Evolutionary conservation across 257 asterid genomes (phyloP).

Genomic region (Rehmannia glutinosa): DNA sequence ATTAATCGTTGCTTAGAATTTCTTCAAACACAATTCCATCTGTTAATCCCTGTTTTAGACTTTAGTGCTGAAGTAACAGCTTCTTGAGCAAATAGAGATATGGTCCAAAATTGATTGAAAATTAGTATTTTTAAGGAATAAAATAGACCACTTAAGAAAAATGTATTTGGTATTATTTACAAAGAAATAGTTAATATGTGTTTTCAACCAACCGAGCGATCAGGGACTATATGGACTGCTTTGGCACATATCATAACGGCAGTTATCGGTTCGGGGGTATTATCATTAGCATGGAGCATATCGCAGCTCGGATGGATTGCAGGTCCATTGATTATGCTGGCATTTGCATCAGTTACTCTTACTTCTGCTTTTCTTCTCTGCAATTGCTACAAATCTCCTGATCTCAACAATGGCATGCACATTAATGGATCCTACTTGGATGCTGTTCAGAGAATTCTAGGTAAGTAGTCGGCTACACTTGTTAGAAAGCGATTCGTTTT

Average conservation of each 20-base stretch:
- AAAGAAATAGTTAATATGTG: background rate
- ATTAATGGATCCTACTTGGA: conserved; percentile 55
- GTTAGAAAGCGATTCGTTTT: background rate
- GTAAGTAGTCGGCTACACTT: conserved; percentile 2
- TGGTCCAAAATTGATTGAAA: too few relatives aligned
- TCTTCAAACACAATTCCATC: too few relatives aligned
- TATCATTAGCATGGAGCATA: conserved; percentile 76
- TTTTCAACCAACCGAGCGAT: conserved; percentile 8
- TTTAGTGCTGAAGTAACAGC: too few relatives aligned
- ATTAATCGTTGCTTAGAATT: too few relatives aligned
- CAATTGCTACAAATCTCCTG: conserved; percentile 51
- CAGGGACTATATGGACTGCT: conserved; percentile 74
- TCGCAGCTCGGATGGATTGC: conserved; percentile 86
- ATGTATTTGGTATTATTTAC: too few relatives aligned
- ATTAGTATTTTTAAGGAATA: too few relatives aligned
- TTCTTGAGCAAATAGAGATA: too few relatives aligned
- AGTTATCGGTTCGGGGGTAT: conserved; percentile 84
- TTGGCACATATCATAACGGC: conserved; percentile 75
- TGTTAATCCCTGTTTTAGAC: too few relatives aligned
- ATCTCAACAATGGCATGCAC: conserved; percentile 21
- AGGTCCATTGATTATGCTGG: conserved; percentile 55
- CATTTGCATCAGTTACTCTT: conserved; percentile 58
- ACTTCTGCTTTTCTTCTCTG: conserved; percentile 48
- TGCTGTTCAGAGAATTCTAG: conserved; percentile 52
- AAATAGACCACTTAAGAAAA: too few relatives aligned